These are phyloP conservation scores for Nemania sp. DNA, from an alignment of 2,329 filamentous ascomycete genomes.

Conservation along the genomic window DNA sequence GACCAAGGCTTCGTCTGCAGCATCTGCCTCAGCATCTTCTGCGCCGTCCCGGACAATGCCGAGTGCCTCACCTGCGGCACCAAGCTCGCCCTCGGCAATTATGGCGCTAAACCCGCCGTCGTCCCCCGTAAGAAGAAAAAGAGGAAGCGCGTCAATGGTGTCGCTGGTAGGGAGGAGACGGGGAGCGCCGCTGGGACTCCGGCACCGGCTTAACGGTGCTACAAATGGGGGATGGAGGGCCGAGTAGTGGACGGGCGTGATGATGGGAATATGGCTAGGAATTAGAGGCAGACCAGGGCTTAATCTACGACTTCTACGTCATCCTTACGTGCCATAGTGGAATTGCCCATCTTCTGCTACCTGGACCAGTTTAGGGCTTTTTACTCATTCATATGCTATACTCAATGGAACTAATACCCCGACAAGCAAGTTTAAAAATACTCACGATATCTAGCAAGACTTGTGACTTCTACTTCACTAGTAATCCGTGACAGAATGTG, in stretches of 20 bases:
- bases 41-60: slow-evolving; percentile 70
- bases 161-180: slow-evolving; percentile 64
- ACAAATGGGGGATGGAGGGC: not conserved
- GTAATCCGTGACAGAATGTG: not conserved
- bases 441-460: not conserved
- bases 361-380: not conserved
- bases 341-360: not conserved
- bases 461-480: not conserved
- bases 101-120: slow-evolving; percentile 82
- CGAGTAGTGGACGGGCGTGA: not conserved
- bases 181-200: slow-evolving; percentile 72
- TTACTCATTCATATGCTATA: not conserved
- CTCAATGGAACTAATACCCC: too few relatives aligned
- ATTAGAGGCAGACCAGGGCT: not conserved
- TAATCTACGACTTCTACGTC: not conserved
- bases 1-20: slow-evolving; percentile 96
- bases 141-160: slow-evolving; percentile 61
- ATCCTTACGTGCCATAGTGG: not conserved
- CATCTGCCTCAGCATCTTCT: slow-evolving; percentile 95
- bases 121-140: slow-evolving; percentile 80
- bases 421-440: not conserved
- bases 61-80: slow-evolving; percentile 88
- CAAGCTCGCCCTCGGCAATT: slow-evolving; percentile 78
- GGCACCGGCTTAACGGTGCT: slow-evolving; percentile 40
- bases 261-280: not conserved